Percentiles rank a stretch among this genome's conserved stretches.
phyloP scores from a whole-genome alignment of 768 basidiomycete genomes.

The Tulasnella sp. region DNA sequence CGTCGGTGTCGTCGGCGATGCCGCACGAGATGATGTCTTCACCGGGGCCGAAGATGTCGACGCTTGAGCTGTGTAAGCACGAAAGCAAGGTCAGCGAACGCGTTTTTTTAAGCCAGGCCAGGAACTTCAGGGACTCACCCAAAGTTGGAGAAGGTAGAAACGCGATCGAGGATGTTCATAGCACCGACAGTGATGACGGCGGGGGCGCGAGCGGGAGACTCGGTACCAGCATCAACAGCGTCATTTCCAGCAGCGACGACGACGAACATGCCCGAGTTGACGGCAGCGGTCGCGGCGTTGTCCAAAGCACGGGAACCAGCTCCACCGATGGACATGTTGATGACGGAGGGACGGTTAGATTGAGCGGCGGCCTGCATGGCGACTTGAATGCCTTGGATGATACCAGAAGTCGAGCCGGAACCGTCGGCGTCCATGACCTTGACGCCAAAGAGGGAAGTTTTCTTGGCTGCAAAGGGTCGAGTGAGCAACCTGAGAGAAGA shows the following conservation, averaged over 20 bases:
- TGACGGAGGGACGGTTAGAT: conserved; percentile 26
- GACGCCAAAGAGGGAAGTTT: conserved; percentile 6
- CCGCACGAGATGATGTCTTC: conserved; percentile 28
- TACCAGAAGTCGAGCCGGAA: conserved; percentile 17
- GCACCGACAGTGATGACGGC: conserved; percentile 29
- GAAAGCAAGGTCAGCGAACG: neutral
- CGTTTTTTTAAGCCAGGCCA: neutral
- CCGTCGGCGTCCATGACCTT: conserved; percentile 24
- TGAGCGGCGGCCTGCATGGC: conserved; percentile 17
- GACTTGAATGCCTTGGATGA: conserved; percentile 27
- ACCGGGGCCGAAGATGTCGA: conserved; percentile 29
- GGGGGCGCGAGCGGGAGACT: conserved; percentile 24
- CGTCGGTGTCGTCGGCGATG: conserved; percentile 22
- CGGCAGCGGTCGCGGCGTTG: conserved; percentile 21
- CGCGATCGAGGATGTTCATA: conserved; percentile 25
- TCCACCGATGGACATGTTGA: conserved; percentile 28
- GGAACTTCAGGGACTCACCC: conserved; percentile 14
- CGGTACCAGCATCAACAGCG: conserved; percentile 8
- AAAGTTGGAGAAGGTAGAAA: conserved; percentile 29
- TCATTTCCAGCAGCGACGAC: conserved; percentile 30
- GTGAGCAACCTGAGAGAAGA: neutral
- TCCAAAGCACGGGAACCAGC: conserved; percentile 21
- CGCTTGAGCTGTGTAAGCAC: conserved; percentile 15
- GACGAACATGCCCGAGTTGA: conserved; percentile 25
- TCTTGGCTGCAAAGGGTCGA: conserved; percentile 7